These are phyloP conservation scores for Staphylotrichum tortipilum DNA, from an alignment of 495 filamentous ascomycete species.

Conservation along the genomic window DNA sequence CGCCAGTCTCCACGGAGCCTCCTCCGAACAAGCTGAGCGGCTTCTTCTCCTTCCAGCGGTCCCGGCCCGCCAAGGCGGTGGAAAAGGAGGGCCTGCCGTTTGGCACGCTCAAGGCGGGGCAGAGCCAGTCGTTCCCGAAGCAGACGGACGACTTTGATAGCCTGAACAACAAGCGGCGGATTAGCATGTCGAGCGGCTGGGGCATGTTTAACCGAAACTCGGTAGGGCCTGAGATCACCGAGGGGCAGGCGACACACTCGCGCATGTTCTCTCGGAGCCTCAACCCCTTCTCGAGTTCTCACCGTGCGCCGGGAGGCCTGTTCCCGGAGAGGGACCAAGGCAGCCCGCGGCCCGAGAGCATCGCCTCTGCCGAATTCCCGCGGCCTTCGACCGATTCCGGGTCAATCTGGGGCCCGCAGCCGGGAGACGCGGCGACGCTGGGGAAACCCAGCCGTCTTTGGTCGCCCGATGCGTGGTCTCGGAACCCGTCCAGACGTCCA, in stretches of 20 bases:
- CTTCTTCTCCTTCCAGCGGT: constrained; percentile 60
- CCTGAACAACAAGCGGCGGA: constrained; percentile 36
- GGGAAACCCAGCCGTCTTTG: constrained; percentile 34
- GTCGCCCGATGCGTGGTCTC: constrained; percentile 36
- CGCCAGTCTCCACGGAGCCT: constrained; percentile 12
- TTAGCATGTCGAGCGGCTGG: constrained; percentile 43
- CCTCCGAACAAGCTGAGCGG: constrained; percentile 29
- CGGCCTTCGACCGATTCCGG: constrained; percentile 72
- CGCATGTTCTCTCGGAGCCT: constrained; percentile 38
- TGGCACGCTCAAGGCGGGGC: constrained; percentile 63
- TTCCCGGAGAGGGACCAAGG: constrained; percentile 58
- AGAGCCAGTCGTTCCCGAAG: constrained; percentile 74
- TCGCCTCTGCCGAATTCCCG: constrained; percentile 70
- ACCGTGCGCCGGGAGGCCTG: constrained; percentile 58
- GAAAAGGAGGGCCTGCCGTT: constrained; percentile 62
- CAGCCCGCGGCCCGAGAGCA: constrained; percentile 69
- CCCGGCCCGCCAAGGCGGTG: constrained; percentile 55
- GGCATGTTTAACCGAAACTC: constrained; percentile 51
- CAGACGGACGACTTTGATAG: constrained; percentile 41
- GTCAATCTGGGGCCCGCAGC: constrained; percentile 38
- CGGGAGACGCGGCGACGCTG: constrained; percentile 14
- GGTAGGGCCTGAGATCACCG: constrained; percentile 32
- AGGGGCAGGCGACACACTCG: constrained; percentile 24
- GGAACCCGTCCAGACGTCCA: constrained; percentile 39
- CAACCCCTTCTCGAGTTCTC: constrained; percentile 58